Conservation (phyloP, 1,284 basidiomycete genomes). For the Boletus austroedulis region DNA sequence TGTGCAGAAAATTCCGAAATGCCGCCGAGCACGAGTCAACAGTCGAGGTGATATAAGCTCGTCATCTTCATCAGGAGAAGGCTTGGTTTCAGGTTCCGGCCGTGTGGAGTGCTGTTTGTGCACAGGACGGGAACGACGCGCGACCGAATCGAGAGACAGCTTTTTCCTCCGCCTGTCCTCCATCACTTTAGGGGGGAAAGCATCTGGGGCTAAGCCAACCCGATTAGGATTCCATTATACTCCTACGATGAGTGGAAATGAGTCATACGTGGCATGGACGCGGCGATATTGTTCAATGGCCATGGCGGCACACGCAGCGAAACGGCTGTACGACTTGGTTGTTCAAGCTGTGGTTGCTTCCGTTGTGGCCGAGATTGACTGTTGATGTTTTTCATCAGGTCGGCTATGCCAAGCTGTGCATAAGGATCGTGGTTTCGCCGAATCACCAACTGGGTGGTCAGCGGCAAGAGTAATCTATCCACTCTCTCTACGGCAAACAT, state of each 20-base stretch:
- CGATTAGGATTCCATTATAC: conserved; percentile 4
- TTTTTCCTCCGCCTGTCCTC: conserved; percentile 23
- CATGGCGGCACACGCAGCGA: conserved; percentile 25
- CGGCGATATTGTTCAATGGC: conserved; percentile 29
- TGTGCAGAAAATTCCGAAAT: conserved; percentile 37
- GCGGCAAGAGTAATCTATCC: conserved; percentile 30
- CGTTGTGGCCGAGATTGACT: conserved; percentile 19
- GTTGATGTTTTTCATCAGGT: conserved; percentile 28
- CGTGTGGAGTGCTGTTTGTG: conserved; percentile 28
- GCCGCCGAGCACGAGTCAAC: conserved; percentile 17
- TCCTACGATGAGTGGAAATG: background rate
- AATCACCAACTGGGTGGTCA: conserved; percentile 32
- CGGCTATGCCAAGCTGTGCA: conserved; percentile 39
- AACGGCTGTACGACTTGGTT: conserved; percentile 7
- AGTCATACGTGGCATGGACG: conserved; percentile 35
- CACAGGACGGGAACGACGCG: conserved; percentile 25
- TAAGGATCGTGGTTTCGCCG: conserved; percentile 30
- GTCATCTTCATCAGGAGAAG: conserved; percentile 1
- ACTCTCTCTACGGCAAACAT: conserved; percentile 25
- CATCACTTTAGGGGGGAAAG: conserved; percentile 25
- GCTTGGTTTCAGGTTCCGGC: conserved; percentile 9
- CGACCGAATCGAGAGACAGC: conserved; percentile 5
- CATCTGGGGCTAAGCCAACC: conserved; percentile 29
- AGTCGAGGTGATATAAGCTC: conserved; percentile 4
- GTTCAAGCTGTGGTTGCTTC: conserved; percentile 21